Conservation (phyloP, 140 eudicot species). For the Oenanthe javanica region DNA sequence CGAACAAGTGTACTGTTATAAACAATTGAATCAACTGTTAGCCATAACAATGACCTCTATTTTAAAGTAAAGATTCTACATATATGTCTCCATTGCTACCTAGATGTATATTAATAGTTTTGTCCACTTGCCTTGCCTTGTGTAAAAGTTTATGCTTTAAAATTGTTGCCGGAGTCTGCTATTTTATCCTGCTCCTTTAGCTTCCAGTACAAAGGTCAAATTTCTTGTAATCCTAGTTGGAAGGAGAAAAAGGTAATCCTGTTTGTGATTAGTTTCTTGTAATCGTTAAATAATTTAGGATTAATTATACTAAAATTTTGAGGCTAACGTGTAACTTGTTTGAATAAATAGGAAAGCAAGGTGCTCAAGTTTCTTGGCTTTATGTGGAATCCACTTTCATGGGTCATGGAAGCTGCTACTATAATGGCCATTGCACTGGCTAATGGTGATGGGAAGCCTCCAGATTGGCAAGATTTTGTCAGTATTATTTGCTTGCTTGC, state of each 20-base stretch:
- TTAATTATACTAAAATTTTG: not conserved
- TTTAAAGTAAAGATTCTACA: no score
- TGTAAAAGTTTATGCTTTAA: no score
- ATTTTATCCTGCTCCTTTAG: no score
- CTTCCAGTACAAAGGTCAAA: no score
- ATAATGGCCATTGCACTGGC: slow-evolving; percentile 88
- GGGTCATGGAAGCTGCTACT: slow-evolving; percentile 99
- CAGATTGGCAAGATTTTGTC: slow-evolving; percentile 94
- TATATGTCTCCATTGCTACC: no score
- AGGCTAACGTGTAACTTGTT: not conserved
- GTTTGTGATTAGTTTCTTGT: not conserved
- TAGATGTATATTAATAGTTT: no score
- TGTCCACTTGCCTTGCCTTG: no score
- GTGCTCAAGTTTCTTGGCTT: slow-evolving; percentile 87
- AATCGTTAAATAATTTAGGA: not conserved
- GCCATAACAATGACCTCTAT: no score
- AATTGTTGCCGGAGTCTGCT: no score
- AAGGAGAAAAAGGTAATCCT: slow-evolving; percentile 68
- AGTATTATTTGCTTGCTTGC: slow-evolving; percentile 79
- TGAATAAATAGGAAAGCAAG: slow-evolving; percentile 70
- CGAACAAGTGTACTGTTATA: no score
- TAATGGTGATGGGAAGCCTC: slow-evolving; percentile 84
- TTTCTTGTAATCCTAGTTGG: slow-evolving; percentile 18
- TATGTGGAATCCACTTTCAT: slow-evolving; percentile 95
- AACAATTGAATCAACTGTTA: no score